phyloP scores from a whole-genome alignment of 1,139 yeast species.

The Candida tetrigidarum region DNA sequence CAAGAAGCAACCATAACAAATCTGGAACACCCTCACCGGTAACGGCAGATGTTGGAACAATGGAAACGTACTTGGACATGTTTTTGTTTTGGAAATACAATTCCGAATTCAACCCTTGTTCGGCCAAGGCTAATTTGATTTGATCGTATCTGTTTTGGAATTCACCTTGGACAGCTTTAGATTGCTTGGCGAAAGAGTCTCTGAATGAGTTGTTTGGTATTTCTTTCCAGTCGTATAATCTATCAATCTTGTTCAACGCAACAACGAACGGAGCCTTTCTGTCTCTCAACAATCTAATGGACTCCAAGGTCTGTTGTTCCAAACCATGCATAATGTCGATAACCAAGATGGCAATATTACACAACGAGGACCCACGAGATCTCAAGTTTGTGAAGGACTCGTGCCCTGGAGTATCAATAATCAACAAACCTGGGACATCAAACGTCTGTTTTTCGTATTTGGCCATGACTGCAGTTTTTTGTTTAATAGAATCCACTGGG shows the following conservation, averaged over 20 bases:
- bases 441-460: slow-evolving; percentile 81
- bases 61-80: slow-evolving; percentile 89
- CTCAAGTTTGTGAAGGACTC: slow-evolving; percentile 98
- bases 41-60: slow-evolving; percentile 98
- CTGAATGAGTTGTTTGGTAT: slow-evolving; percentile 94
- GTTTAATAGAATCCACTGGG: slow-evolving; percentile 93
- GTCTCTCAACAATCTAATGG: slow-evolving; percentile 88
- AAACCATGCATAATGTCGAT: slow-evolving; percentile 99
- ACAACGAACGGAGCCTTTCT: slow-evolving; percentile 98
- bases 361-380: slow-evolving; percentile 97
- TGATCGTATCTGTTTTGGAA: slow-evolving; percentile 86
- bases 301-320: slow-evolving; percentile 96
- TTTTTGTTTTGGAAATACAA: slow-evolving; percentile 94
- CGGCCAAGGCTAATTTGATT: slow-evolving; percentile 90
- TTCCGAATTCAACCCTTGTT: slow-evolving; percentile 98
- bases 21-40: slow-evolving; percentile 99
- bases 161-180: slow-evolving; percentile 85
- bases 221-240: slow-evolving; percentile 92
- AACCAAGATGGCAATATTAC: slow-evolving; percentile 98
- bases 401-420: slow-evolving; percentile 99
- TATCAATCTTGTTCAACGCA: slow-evolving; percentile 96
- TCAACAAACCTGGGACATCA: slow-evolving; percentile 95
- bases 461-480: slow-evolving; percentile 91
- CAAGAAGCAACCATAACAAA: slow-evolving; percentile 92
- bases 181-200: slow-evolving; percentile 85